Conservation (phyloP, 139 green algal species). For the Tetraselmis striata region DNA sequence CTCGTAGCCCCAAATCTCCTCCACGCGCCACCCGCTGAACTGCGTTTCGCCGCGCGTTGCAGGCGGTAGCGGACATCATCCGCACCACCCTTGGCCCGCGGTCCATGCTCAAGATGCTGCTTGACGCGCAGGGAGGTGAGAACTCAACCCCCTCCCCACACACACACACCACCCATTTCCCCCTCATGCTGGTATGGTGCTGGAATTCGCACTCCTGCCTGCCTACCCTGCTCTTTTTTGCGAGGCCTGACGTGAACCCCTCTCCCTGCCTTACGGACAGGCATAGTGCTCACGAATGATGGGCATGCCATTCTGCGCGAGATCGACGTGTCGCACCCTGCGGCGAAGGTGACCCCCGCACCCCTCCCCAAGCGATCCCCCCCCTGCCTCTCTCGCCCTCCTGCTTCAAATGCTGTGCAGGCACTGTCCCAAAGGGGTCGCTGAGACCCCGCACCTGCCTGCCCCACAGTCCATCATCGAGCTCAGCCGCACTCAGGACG, state of each 20-base stretch:
- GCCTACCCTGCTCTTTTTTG: too few species aligned
- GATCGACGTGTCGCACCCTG: conserved; percentile 95
- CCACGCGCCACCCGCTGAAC: too few species aligned
- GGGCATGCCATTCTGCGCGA: conserved; percentile 96
- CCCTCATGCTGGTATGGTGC: not conserved
- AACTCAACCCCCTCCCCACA: too few species aligned
- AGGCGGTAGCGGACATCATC: conserved; percentile 96
- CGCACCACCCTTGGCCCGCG: conserved; percentile 92
- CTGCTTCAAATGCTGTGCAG: not conserved
- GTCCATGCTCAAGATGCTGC: conserved; percentile 98
- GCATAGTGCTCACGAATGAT: conserved; percentile 98
- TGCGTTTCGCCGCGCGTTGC: too few species aligned
- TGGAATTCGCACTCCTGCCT: not conserved
- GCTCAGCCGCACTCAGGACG: conserved; percentile 92
- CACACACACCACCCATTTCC: too few species aligned
- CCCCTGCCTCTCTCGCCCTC: not conserved
- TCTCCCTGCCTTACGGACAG: too few species aligned
- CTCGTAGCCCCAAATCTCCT: too few species aligned
- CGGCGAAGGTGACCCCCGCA: conserved; percentile 92
- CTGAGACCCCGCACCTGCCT: not conserved
- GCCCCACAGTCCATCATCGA: conserved; percentile 90
- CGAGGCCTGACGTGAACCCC: too few species aligned
- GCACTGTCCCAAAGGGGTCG: not conserved
- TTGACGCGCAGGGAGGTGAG: conserved; percentile 89
- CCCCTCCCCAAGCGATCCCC: too few species aligned